Evolutionary conservation across 164 flowering plant species (phyloP).

Genomic region (Nelumbo lutea): DNA sequence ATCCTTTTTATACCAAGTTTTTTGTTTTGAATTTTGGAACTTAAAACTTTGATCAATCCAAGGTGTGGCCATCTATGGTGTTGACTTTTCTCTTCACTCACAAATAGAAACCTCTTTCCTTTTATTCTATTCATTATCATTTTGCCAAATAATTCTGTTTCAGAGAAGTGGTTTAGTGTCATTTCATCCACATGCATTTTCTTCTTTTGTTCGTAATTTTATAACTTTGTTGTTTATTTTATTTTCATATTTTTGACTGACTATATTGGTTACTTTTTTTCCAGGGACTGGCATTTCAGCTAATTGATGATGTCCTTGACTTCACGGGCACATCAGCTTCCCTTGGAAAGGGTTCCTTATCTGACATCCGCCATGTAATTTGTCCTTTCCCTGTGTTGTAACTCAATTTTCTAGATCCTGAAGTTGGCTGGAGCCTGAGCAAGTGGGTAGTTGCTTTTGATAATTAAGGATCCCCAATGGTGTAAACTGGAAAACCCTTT

Average conservation of each 20-base stretch:
- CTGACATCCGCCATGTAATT: conserved; percentile 88
- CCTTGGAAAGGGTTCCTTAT: conserved; percentile 91
- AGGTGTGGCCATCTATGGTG: not conserved
- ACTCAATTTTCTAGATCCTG: not conserved
- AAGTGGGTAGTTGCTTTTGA: not conserved
- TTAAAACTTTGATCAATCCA: too few species aligned
- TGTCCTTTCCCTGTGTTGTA: not conserved
- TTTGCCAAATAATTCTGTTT: too few species aligned
- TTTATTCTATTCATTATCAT: not conserved
- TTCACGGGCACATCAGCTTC: conserved; percentile 95
- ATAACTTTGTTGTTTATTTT: not conserved
- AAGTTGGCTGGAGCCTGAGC: not conserved
- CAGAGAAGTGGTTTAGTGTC: too few species aligned
- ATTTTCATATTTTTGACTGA: not conserved
- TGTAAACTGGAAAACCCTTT: too few species aligned
- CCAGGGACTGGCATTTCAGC: conserved; percentile 93
- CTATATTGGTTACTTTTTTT: conserved; percentile 10
- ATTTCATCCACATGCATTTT: not conserved
- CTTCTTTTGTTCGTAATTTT: not conserved
- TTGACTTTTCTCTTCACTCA: not conserved
- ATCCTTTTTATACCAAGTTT: too few species aligned
- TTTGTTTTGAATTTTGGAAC: too few species aligned
- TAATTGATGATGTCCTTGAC: conserved; percentile 94
- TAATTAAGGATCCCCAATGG: too few species aligned
- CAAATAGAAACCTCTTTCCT: not conserved